These are phyloP conservation scores for Daldinia grandis DNA, from an alignment of 495 filamentous ascomycete genomes.

Conservation along the genomic window DNA sequence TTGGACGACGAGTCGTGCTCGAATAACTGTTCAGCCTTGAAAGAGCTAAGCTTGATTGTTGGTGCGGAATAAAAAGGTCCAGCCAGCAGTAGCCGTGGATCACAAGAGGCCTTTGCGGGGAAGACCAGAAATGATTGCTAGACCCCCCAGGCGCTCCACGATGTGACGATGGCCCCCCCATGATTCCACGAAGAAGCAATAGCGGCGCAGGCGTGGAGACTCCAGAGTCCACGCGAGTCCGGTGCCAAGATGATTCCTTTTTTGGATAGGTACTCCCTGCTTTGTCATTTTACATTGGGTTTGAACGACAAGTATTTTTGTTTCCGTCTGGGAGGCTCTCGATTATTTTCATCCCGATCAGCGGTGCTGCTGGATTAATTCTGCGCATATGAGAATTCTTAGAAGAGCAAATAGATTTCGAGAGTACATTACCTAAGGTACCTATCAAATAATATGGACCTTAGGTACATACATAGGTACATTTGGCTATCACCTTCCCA, in stretches of 20 bases:
- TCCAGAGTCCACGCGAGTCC: conserved; percentile 38
- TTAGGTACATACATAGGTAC: too few relatives aligned
- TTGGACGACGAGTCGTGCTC: background rate
- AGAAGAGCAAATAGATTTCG: background rate
- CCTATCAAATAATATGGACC: too few relatives aligned
- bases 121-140: conserved; percentile 23
- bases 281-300: conserved; percentile 13
- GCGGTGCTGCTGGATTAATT: conserved; percentile 7
- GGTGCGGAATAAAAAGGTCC: conserved; percentile 5
- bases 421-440: background rate
- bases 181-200: conserved; percentile 33
- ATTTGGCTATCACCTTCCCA: background rate
- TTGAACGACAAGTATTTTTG: conserved; percentile 7
- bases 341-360: background rate
- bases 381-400: conserved; percentile 1
- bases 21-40: conserved; percentile 11
- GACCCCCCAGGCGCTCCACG: conserved; percentile 21
- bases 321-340: conserved; percentile 9
- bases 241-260: conserved; percentile 23
- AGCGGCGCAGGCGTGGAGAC: conserved; percentile 32
- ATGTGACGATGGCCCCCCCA: conserved; percentile 37
- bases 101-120: conserved; percentile 31
- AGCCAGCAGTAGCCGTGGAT: conserved; percentile 31
- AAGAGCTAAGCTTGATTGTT: conserved; percentile 19
- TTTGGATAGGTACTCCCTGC: conserved; percentile 5